These are phyloP conservation scores for Rhodomyrtus psidioides DNA, from an alignment of 441 rosid species.

Conservation along the genomic window DNA sequence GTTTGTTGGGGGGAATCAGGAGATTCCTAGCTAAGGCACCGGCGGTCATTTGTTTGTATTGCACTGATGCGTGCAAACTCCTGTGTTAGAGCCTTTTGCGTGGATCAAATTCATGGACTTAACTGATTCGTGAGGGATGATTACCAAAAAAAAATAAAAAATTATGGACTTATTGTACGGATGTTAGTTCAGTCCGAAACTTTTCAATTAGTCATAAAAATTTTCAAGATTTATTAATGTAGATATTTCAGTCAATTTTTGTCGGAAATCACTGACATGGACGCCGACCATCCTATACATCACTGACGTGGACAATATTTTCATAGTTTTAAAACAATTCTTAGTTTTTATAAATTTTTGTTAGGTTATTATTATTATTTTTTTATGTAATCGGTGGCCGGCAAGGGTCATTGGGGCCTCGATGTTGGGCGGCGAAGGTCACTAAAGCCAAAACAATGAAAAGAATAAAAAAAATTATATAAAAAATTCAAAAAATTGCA, in stretches of 20 bases:
- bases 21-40: background rate
- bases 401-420: background rate
- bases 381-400: background rate
- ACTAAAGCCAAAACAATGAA: no score
- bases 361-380: background rate
- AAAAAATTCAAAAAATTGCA: no score
- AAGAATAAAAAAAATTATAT: no score
- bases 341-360: background rate
- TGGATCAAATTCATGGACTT: background rate
- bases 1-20: background rate
- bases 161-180: accelerated
- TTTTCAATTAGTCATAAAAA: background rate
- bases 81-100: background rate
- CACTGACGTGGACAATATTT: background rate
- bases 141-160: background rate
- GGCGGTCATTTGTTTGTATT: background rate
- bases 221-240: background rate
- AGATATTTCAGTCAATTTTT: background rate
- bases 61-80: background rate
- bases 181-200: background rate
- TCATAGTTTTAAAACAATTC: background rate
- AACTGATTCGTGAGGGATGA: background rate
- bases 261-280: accelerated
- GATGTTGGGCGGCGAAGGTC: background rate
- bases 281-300: accelerated